Percentiles rank a stretch among this genome's conserved stretches.
phyloP scores from a whole-genome alignment of 2,329 filamentous ascomycete genomes.

The Fusarium ramigenum region DNA sequence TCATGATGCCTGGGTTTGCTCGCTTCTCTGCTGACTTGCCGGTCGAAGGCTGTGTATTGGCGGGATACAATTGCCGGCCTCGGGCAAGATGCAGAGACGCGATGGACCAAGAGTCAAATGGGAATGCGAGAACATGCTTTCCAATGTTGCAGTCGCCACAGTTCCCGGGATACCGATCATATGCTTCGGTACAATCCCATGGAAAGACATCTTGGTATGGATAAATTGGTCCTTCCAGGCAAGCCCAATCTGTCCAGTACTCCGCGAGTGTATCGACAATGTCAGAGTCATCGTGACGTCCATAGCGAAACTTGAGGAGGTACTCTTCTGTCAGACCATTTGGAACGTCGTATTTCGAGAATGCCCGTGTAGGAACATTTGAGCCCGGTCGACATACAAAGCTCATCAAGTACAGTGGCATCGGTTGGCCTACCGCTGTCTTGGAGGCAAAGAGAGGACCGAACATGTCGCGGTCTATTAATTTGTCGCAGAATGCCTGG shows the following conservation, averaged over 20 bases:
- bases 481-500: slow-evolving; percentile 49
- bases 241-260: slow-evolving; percentile 57
- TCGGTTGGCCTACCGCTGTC: not conserved
- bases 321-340: slow-evolving; percentile 54
- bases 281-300: slow-evolving; percentile 51
- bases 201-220: slow-evolving; percentile 53
- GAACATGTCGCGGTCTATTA: slow-evolving; percentile 46
- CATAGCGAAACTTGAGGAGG: slow-evolving; percentile 49
- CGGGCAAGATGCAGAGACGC: slow-evolving; percentile 49
- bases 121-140: slow-evolving; percentile 56
- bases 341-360: slow-evolving; percentile 49
- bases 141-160: slow-evolving; percentile 53
- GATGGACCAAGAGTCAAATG: slow-evolving; percentile 55
- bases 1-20: slow-evolving; percentile 18
- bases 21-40: not conserved
- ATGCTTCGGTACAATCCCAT: slow-evolving; percentile 58
- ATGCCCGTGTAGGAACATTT: slow-evolving; percentile 33
- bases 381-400: slow-evolving; percentile 48
- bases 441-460: slow-evolving; percentile 38
- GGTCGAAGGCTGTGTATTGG: rapidly evolving
- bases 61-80: slow-evolving; percentile 47
- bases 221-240: slow-evolving; percentile 50
- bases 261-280: slow-evolving; percentile 53
- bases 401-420: slow-evolving; percentile 50
- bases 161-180: slow-evolving; percentile 45